phyloP scores from a whole-genome alignment of 345 rosid species.

The Citropsis articulata region DNA sequence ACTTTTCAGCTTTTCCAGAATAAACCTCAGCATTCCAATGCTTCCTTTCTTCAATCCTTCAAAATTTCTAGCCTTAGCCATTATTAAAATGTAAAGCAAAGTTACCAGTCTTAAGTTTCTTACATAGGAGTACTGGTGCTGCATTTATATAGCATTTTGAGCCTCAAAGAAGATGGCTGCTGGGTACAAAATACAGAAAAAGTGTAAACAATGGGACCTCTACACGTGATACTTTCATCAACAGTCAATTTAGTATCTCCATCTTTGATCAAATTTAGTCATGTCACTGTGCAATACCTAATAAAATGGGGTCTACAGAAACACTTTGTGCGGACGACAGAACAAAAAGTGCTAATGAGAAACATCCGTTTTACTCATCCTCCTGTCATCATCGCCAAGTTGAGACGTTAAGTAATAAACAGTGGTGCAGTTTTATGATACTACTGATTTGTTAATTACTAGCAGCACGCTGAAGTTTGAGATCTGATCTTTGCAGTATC shows the following conservation, averaged over 20 bases:
- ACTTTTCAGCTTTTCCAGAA: constrained; percentile 22
- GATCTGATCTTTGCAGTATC: too few species aligned
- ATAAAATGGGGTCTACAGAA: background rate
- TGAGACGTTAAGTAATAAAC: background rate
- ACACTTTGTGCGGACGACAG: background rate
- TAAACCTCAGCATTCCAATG: constrained; percentile 15
- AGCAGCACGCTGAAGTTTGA: too few species aligned
- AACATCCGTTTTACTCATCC: background rate
- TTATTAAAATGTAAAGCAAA: background rate
- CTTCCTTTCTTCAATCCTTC: constrained; percentile 16
- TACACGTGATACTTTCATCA: background rate
- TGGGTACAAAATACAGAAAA: constrained; percentile 5
- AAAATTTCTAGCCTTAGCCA: constrained; percentile 15
- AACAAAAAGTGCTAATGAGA: background rate
- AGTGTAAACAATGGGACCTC: constrained; percentile 7
- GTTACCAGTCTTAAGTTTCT: background rate
- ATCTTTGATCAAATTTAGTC: too few species aligned
- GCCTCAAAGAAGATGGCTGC: background rate
- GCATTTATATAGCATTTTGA: background rate
- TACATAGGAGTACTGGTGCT: background rate
- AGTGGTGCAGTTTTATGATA: background rate
- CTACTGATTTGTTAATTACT: too few species aligned
- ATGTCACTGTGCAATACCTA: too few species aligned
- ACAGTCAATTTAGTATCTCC: background rate
- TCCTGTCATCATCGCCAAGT: background rate